These are phyloP conservation scores for Clarireedia monteithiana DNA, from an alignment of 2,329 filamentous ascomycete genomes.

Conservation along the genomic window DNA sequence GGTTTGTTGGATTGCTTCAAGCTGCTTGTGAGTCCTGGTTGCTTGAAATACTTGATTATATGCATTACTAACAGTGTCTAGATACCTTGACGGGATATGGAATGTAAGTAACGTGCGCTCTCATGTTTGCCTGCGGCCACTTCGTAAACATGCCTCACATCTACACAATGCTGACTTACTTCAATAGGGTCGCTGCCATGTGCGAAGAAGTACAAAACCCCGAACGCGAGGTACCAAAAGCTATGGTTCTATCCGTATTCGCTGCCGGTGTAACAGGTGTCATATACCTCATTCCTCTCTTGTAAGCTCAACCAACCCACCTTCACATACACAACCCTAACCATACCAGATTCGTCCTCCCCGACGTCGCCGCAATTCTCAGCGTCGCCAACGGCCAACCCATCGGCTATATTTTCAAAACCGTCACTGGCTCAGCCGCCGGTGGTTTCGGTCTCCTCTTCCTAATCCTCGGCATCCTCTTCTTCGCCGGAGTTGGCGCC, in stretches of 20 bases:
- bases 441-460: slow-evolving; percentile 72
- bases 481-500: slow-evolving; percentile 70
- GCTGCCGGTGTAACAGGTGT: slow-evolving; percentile 59
- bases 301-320: slow-evolving; percentile 28
- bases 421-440: slow-evolving; percentile 47
- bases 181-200: slow-evolving; percentile 66
- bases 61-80: slow-evolving; percentile 22
- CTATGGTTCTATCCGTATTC: slow-evolving; percentile 61
- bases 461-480: slow-evolving; percentile 65
- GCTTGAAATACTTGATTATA: not conserved
- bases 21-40: slow-evolving; percentile 32
- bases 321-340: not conserved
- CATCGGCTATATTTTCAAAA: slow-evolving; percentile 69
- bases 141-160: not conserved
- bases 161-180: slow-evolving; percentile 51
- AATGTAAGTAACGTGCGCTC: not conserved
- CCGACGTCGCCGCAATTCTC: slow-evolving; percentile 56
- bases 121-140: not conserved
- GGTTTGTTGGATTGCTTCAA: slow-evolving; percentile 64
- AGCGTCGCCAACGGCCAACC: slow-evolving; percentile 64
- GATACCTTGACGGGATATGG: slow-evolving; percentile 35
- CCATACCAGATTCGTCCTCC: slow-evolving; percentile 52
- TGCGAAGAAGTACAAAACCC: slow-evolving; percentile 66
- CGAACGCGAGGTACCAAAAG: slow-evolving; percentile 60
- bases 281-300: slow-evolving; percentile 62